A percentile compares a stretch with the other conserved stretches of the same genome.
phyloP scores from a whole-genome alignment of 208 protist genomes.

The Leishmania braziliensis region DNA sequence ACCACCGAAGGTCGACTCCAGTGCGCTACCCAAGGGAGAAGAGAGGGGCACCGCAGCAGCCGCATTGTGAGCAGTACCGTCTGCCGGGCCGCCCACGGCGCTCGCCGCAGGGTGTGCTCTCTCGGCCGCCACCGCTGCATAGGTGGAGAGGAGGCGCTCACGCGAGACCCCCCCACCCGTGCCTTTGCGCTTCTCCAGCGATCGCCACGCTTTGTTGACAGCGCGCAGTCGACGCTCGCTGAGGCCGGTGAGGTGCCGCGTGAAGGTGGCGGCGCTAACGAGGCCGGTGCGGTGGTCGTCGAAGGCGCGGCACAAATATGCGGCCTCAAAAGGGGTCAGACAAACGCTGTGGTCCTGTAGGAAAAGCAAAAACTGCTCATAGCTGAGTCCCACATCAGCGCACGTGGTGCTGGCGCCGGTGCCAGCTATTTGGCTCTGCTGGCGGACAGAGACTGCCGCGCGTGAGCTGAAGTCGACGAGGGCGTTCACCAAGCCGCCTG shows the following conservation, averaged over 20 bases:
- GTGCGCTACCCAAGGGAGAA: conserved; percentile 2
- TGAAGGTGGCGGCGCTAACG: conserved; percentile 64
- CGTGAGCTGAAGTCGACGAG: conserved; percentile 62
- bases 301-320: conserved; percentile 79
- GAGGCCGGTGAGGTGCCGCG: conserved; percentile 78
- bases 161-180: conserved; percentile 30
- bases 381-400: conserved; percentile 37
- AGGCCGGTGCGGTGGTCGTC: conserved; percentile 55
- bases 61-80: not conserved
- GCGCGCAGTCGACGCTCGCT: conserved; percentile 72
- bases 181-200: conserved; percentile 41
- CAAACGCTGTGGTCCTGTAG: conserved; percentile 49
- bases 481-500: conserved; percentile 51
- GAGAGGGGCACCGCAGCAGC: not conserved
- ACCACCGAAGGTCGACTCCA: conserved; percentile 25
- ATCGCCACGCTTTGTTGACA: conserved; percentile 64
- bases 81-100: not conserved
- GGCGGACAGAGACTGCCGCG: conserved; percentile 33
- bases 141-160: conserved; percentile 38
- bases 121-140: conserved; percentile 2
- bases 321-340: conserved; percentile 49
- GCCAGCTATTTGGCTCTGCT: conserved; percentile 23
- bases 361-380: conserved; percentile 57
- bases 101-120: conserved; percentile 3
- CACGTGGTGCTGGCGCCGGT: not conserved